Conservation (phyloP, 768 basidiomycete genomes). For the Myochromella boudieri region DNA sequence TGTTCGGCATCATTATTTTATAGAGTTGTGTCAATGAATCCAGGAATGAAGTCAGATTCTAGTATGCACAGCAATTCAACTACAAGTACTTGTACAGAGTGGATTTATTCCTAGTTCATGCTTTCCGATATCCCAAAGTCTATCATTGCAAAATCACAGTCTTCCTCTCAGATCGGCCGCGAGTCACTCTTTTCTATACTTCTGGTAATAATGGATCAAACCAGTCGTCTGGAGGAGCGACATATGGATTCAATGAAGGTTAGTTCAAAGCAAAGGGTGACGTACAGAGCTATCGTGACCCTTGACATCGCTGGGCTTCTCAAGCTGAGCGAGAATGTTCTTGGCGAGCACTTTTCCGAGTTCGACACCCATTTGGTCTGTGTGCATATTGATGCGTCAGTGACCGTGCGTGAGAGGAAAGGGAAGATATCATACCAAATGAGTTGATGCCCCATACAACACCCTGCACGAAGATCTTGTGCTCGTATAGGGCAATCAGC, state of each 20-base stretch:
- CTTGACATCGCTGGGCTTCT: conserved; percentile 71
- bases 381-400: no score
- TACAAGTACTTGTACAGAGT: no score
- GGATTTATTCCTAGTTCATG: no score
- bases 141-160: no score
- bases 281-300: conserved; percentile 86
- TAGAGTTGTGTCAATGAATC: no score
- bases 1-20: no score
- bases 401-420: neutral
- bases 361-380: conserved; percentile 99
- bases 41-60: no score
- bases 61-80: no score
- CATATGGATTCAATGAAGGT: neutral
- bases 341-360: conserved; percentile 97
- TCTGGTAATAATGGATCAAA: conserved; percentile 96
- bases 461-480: conserved; percentile 99
- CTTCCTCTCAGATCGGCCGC: no score
- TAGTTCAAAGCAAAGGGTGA: conserved; percentile 6
- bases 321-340: conserved; percentile 89
- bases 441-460: conserved; percentile 99
- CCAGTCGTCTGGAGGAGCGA: conserved; percentile 75
- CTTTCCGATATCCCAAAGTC: no score
- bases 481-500: conserved; percentile 90
- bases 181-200: conserved; percentile 78
- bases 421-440: conserved; percentile 62